Evolutionary conservation across 345 rosid species (phyloP).

Genomic region (Mangifera indica): DNA sequence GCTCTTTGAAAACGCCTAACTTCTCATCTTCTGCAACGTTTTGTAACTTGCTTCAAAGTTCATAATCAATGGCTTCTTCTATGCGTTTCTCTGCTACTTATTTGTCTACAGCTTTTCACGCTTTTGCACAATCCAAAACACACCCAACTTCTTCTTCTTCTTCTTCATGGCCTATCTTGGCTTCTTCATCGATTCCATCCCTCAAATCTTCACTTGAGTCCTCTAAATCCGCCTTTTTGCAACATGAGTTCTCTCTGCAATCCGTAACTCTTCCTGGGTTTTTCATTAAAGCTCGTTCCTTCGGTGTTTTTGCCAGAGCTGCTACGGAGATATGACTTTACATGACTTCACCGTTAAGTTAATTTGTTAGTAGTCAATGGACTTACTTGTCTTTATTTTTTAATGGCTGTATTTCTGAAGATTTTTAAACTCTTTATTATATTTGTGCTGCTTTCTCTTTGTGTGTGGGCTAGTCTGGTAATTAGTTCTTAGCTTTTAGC

Average conservation of each 20-base stretch:
- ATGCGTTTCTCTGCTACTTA: conserved; percentile 37
- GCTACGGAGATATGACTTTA: too few species aligned
- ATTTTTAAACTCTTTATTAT: too few species aligned
- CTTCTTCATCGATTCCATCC: conserved; percentile 38
- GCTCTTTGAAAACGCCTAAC: too few species aligned
- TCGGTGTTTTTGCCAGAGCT: too few species aligned
- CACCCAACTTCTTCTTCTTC: conserved; percentile 14
- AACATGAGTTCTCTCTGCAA: conserved; percentile 44
- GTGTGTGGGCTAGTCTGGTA: too few species aligned
- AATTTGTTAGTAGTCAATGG: too few species aligned
- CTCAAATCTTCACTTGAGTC: conserved; percentile 44
- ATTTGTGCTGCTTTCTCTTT: too few species aligned
- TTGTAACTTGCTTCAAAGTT: background rate
- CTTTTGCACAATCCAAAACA: conserved; percentile 26
- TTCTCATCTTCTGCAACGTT: background rate
- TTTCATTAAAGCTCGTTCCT: conserved; percentile 35
- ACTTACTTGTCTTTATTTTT: too few species aligned
- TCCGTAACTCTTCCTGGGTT: conserved; percentile 34
- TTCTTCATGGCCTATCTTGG: conserved; percentile 31
- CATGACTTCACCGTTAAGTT: too few species aligned
- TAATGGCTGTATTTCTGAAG: too few species aligned
- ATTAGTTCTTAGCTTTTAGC: too few species aligned
- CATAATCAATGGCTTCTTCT: conserved; percentile 35
- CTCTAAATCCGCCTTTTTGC: conserved; percentile 47
- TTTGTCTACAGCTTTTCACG: conserved; percentile 31